phyloP scores from a whole-genome alignment of 495 filamentous ascomycete genomes.

The Xylaria scruposa region DNA sequence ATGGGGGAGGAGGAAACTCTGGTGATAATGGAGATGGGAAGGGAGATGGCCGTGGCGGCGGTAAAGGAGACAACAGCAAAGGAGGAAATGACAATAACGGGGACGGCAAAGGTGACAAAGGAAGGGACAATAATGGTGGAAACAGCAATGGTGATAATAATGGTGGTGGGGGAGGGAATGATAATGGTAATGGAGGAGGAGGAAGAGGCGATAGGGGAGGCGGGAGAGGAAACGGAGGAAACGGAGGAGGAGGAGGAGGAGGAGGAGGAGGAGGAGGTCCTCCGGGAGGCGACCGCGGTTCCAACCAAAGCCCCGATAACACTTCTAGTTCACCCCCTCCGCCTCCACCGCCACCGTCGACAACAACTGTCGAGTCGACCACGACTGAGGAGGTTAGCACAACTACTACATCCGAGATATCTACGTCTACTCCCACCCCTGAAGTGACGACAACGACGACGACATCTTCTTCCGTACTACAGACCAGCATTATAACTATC shows the following conservation, averaged over 20 bases:
- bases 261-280: not conserved
- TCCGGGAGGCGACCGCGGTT: not conserved
- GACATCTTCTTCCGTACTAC: not conserved
- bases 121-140: not conserved
- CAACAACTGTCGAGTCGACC: not conserved
- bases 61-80: not conserved
- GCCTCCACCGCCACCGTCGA: conserved; percentile 6
- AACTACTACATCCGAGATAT: conserved; percentile 1
- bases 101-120: not conserved
- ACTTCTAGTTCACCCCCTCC: not conserved
- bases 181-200: not conserved
- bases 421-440: conserved; percentile 11
- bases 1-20: not conserved
- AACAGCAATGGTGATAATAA: not conserved
- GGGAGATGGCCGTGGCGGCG: not conserved
- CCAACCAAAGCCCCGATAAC: not conserved
- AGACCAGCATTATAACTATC: not conserved
- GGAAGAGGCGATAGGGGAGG: not conserved
- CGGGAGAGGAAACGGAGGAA: not conserved
- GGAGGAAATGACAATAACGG: not conserved
- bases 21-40: not conserved
- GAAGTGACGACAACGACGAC: conserved; percentile 7
- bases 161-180: not conserved
- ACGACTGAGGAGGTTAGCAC: conserved; percentile 7
- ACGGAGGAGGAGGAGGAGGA: not conserved